Evolutionary conservation across 495 filamentous ascomycete genomes (phyloP), one percentile per base, ranked within the genome.

Genomic region (Monascus purpureus): DNA sequence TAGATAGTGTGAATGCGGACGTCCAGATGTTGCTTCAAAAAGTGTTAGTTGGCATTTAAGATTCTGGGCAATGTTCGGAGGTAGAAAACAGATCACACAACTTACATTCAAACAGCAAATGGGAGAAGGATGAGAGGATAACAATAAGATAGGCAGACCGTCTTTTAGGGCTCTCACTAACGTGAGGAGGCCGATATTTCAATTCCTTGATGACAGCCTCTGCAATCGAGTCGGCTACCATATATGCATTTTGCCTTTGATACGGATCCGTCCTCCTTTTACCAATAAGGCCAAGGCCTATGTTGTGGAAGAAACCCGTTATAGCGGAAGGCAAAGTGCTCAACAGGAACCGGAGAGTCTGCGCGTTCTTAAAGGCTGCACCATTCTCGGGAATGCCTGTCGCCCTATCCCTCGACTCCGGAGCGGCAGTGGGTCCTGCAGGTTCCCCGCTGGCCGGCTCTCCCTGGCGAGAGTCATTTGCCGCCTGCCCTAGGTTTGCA

Each of bases 181-280:
- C 53, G 45, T 58, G 66, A 8, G 64, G 54, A 17, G 57, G 50
- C 15, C 41, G 42, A 27, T 70, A 66, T 15, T 63, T 52, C 7
- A 93, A 53, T 45, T 86, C 77, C 28, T 68, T 61, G 29, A 92
- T 51, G 24, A 82, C 66, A 29, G 72, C 70, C 29, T 76, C 63
- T 6, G 81, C 84, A 36, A 96, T 66, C 6, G 79, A 71, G 34
- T 92, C 80, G 1, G 84, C 80, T 13, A 96, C 74, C 45, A 70
- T 54, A 13, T 59, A 64, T 13, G 69, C 71, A 43, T 81, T 83
- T 29, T 83, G 75, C 38, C 69, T 70, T 57, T 67, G 53, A 42
- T 66, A 67, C 47, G 56, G 25, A 40, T 95, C 85, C 13, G 60
- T 61, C 32, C 67, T 69, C 14, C 82, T 70, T 37, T 82, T 80